Evolutionary conservation across 345 rosid genomes (phyloP).

Genomic region (Brassica napus): Da-Ae NC_063446.1:42046501-42047000

Average conservation of each 20-base stretch:
- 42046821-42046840: too few relatives aligned
- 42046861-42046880: not conserved
- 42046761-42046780: too few relatives aligned
- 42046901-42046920: not conserved
- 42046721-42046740: too few relatives aligned
- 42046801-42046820: too few relatives aligned
- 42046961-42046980: not conserved
- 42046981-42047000: not conserved
- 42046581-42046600: not conserved
- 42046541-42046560: constrained; percentile 25
- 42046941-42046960: constrained; percentile 1
- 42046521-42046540: constrained; percentile 32
- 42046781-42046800: too few relatives aligned
- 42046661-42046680: too few relatives aligned
- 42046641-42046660: too few relatives aligned
- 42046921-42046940: constrained; percentile 22
- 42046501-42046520: constrained; percentile 17
- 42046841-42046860: not conserved
- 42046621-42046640: too few relatives aligned
- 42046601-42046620: too few relatives aligned
- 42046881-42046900: not conserved
- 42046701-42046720: too few relatives aligned
- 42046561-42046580: constrained; percentile 15
- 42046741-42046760: too few relatives aligned
- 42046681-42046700: too few relatives aligned